A percentile compares a stretch with the other conserved stretches of the same genome.
These are phyloP conservation scores for Arthromyces matolae DNA, from an alignment of 768 basidiomycete genomes.

Conservation along the genomic window DNA sequence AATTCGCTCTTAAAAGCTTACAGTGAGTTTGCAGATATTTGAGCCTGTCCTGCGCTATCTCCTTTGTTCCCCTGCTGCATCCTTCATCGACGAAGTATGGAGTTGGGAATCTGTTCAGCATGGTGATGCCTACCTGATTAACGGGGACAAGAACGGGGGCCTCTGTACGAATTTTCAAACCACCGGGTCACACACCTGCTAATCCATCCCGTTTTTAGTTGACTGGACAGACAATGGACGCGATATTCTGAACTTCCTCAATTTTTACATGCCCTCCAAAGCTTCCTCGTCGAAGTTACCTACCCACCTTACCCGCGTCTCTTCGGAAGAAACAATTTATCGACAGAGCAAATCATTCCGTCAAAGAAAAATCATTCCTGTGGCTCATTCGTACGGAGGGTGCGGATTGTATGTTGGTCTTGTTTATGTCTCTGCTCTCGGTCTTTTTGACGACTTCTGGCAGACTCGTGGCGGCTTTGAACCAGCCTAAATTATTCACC, in stretches of 20 bases:
- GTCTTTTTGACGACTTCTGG: neutral
- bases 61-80: constrained; percentile 36
- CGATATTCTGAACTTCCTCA: constrained; percentile 73
- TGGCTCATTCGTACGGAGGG: constrained; percentile 87
- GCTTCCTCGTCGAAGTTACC: constrained; percentile 38
- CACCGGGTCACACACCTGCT: no score
- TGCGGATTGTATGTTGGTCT: constrained; percentile 56
- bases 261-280: constrained; percentile 56
- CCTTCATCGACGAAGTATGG: constrained; percentile 67
- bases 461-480: constrained; percentile 53
- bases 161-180: no score
- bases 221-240: constrained; percentile 77
- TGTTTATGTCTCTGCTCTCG: neutral
- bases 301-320: constrained; percentile 47
- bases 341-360: constrained; percentile 48
- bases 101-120: constrained; percentile 79
- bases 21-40: constrained; percentile 55
- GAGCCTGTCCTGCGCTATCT: constrained; percentile 61
- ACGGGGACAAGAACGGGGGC: constrained; percentile 48
- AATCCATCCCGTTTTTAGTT: constrained; percentile 34
- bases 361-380: constrained; percentile 51
- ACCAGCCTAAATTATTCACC: constrained; percentile 63
- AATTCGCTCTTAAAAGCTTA: neutral
- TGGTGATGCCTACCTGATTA: constrained; percentile 76
- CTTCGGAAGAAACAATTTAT: constrained; percentile 34